These are phyloP conservation scores for Grosmannia serpens DNA, from an alignment of 2,329 filamentous ascomycete genomes.

Conservation along the genomic window DNA sequence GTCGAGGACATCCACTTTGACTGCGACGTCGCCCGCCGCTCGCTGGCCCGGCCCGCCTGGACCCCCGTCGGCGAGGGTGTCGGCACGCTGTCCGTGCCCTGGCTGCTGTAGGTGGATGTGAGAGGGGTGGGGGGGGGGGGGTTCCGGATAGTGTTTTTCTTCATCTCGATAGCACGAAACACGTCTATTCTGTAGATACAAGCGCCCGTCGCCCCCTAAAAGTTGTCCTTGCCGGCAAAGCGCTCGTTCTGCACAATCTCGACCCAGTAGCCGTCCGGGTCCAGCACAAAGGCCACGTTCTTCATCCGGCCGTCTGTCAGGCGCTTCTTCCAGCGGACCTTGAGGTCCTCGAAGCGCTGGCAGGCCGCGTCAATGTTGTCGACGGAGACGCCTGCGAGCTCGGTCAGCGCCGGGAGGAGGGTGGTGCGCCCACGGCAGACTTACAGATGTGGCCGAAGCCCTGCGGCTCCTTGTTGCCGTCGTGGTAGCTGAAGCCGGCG, in stretches of 20 bases:
- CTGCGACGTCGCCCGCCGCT: conserved; percentile 68
- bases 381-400: conserved; percentile 55
- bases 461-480: conserved; percentile 83
- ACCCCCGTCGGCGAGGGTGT: conserved; percentile 18
- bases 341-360: conserved; percentile 68
- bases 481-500: conserved; percentile 72
- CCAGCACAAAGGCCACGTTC: conserved; percentile 83
- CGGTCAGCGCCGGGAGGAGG: no score
- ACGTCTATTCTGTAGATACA: no score
- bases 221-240: conserved; percentile 42
- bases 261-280: conserved; percentile 80
- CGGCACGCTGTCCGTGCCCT: conserved; percentile 18
- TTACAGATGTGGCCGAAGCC: conserved; percentile 89
- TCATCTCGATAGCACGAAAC: no score
- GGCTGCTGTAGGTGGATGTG: conserved; percentile 4
- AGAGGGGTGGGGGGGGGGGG: not conserved
- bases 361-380: conserved; percentile 86
- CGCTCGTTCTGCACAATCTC: conserved; percentile 70
- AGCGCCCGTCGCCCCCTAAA: conserved; percentile 20
- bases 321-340: conserved; percentile 88
- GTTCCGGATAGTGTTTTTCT: not conserved
- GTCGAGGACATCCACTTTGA: conserved; percentile 83
- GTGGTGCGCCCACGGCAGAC: no score
- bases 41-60: conserved; percentile 57
- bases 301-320: conserved; percentile 88